Percentiles rank a stretch among this genome's conserved stretches.
These are phyloP conservation scores for Globisporangium lucens DNA, from an alignment of 352 stramenopile genomes.

Conservation along the genomic window DNA sequence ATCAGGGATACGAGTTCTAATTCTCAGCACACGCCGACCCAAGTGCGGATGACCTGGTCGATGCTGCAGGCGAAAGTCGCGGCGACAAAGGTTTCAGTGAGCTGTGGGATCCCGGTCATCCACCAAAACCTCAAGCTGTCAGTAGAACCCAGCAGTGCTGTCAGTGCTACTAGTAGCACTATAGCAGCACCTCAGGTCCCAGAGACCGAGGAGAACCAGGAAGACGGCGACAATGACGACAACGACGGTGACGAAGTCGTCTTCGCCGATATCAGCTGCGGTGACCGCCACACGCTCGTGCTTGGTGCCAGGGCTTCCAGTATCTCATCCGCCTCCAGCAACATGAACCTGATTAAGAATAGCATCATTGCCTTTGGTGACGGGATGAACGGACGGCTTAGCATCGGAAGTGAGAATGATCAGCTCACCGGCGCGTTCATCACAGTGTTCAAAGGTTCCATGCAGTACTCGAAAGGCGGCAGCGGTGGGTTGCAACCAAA, in stretches of 20 bases:
- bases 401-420: conserved; percentile 51
- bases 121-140: neutral
- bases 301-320: conserved; percentile 20
- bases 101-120: conserved; percentile 12
- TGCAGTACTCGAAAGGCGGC: neutral
- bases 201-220: conserved; percentile 1
- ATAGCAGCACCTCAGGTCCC: neutral
- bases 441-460: conserved; percentile 24
- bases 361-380: conserved; percentile 66
- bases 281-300: conserved; percentile 61
- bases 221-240: conserved; percentile 17
- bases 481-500: conserved; percentile 18
- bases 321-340: neutral
- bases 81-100: neutral
- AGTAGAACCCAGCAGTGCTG: neutral
- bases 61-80: conserved; percentile 21
- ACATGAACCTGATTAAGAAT: conserved; percentile 21
- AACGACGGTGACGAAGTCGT: conserved; percentile 24
- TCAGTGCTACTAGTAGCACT: neutral
- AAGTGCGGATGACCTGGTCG: conserved; percentile 40
- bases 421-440: conserved; percentile 38
- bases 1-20: conserved; percentile 20
- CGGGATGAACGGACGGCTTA: conserved; percentile 63
- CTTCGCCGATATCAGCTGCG: conserved; percentile 68
- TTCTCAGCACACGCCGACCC: conserved; percentile 22